phyloP scores from a whole-genome alignment of 139 green algal species.

The Nannochloris sp. region DNA sequence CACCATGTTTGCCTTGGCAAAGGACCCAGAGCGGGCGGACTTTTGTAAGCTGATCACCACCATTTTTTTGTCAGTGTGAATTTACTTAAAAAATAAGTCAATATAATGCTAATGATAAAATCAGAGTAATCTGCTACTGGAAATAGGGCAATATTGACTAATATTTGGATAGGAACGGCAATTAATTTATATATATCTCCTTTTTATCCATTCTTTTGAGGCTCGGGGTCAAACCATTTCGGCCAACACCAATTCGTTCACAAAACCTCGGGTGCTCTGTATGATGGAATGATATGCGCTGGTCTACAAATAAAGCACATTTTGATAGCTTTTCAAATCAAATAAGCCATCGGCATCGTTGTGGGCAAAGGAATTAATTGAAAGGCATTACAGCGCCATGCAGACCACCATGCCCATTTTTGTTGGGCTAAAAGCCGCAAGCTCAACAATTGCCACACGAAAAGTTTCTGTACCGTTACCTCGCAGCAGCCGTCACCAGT shows the following conservation, averaged over 20 bases:
- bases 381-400: too few species aligned
- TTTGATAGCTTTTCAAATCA: not conserved
- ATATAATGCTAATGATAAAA: too few species aligned
- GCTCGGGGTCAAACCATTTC: too few species aligned
- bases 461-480: not conserved
- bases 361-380: too few species aligned
- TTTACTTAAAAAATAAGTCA: too few species aligned
- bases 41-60: not conserved
- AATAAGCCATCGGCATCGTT: not conserved
- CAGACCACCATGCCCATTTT: not conserved
- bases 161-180: too few species aligned
- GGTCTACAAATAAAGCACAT: not conserved
- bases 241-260: not conserved
- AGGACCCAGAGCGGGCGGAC: not conserved
- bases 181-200: too few species aligned
- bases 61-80: not conserved
- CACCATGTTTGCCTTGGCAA: not conserved
- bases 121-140: too few species aligned
- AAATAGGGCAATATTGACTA: too few species aligned
- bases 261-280: not conserved
- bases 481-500: not conserved
- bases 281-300: not conserved
- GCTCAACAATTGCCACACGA: not conserved
- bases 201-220: too few species aligned
- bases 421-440: not conserved